Conservation (phyloP, 2,329 filamentous ascomycete species). For the Penicillium psychrosexuale region DNA sequence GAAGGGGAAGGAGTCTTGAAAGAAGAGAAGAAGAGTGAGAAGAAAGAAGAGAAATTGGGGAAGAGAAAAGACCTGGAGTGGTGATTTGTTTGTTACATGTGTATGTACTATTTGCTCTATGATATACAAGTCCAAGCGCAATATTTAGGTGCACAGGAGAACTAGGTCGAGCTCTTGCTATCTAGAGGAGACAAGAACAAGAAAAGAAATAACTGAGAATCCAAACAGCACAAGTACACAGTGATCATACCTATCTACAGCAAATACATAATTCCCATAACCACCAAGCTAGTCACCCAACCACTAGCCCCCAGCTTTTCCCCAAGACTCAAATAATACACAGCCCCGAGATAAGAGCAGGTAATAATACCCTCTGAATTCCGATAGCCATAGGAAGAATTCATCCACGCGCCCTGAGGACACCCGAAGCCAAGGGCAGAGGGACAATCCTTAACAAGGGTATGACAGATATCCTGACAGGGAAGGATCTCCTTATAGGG, state of each 20-base stretch:
- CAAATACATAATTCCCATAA: conserved; percentile 2
- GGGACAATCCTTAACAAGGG: conserved; percentile 81
- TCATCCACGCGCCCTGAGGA: conserved; percentile 54
- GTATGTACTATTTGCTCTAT: too few species aligned
- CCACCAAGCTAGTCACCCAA: conserved; percentile 19
- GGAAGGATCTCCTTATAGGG: conserved; percentile 93
- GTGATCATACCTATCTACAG: background rate
- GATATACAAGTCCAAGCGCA: too few species aligned
- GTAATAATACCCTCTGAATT: conserved; percentile 42
- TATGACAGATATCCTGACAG: conserved; percentile 83
- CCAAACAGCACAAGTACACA: too few species aligned
- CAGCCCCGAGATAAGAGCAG: conserved; percentile 63
- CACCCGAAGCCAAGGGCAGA: conserved; percentile 72
- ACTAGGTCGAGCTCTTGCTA: background rate
- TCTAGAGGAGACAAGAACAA: background rate
- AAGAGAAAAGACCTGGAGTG: conserved; percentile 18
- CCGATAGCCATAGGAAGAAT: conserved; percentile 51
- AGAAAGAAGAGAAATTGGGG: background rate
- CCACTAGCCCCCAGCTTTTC: conserved; percentile 15
- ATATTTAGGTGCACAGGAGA: background rate
- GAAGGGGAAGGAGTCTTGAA: background rate
- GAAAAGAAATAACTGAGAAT: too few species aligned
- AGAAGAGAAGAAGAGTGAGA: conserved; percentile 6
- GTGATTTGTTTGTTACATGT: conserved; percentile 4
- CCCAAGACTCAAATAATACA: conserved; percentile 49